These are phyloP conservation scores for Chamaecyparis obtusa DNA, from an alignment of 75 land plant genomes.

Conservation along the genomic window DNA sequence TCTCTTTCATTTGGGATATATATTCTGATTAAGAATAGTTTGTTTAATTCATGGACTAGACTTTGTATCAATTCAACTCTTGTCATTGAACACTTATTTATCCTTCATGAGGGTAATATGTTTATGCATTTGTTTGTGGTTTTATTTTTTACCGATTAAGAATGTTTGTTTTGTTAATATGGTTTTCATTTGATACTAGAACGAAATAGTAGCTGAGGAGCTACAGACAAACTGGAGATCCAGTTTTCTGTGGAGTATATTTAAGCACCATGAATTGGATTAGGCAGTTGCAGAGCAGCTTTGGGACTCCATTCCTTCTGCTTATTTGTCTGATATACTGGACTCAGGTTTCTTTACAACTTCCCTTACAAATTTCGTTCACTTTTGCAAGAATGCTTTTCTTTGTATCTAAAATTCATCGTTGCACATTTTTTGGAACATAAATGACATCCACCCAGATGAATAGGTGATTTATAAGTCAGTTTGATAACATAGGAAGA, in stretches of 20 bases:
- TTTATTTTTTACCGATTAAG: background rate
- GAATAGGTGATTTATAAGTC: background rate
- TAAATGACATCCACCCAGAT: background rate
- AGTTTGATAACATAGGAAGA: background rate
- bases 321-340: conserved; percentile 65
- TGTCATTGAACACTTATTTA: background rate
- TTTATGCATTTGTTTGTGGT: background rate
- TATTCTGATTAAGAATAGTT: background rate
- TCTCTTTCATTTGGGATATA: background rate
- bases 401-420: background rate
- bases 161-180: background rate
- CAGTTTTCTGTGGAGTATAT: background rate
- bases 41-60: background rate
- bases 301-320: conserved; percentile 60
- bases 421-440: background rate
- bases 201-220: background rate
- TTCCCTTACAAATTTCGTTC: conserved; percentile 1
- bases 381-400: background rate
- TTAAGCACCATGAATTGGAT: conserved; percentile 28
- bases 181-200: background rate
- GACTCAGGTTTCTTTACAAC: conserved; percentile 51
- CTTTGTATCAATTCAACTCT: background rate
- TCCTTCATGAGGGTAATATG: background rate
- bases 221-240: background rate
- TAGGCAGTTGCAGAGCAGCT: conserved; percentile 35